Percentiles rank a stretch among this genome's conserved stretches.
These are phyloP conservation scores for Sungouiozyma ichnusensis DNA, from an alignment of 805 yeast genomes.

Conservation along the genomic window DNA sequence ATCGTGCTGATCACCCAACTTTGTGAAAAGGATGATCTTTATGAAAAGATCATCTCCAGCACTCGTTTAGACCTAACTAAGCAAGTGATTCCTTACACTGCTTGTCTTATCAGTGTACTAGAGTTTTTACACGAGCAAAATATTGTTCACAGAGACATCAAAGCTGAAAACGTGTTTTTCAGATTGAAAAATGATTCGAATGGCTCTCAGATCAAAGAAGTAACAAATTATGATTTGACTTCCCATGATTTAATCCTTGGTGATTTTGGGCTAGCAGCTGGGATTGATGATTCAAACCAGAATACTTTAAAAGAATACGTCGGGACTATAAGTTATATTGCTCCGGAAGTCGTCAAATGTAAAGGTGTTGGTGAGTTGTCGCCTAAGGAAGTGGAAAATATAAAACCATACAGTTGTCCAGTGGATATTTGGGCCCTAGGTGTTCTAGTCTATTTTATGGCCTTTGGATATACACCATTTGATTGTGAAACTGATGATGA, in stretches of 20 bases:
- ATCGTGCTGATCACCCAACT: slow-evolving; percentile 53
- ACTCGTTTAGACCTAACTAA: slow-evolving; percentile 35
- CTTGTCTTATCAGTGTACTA: slow-evolving; percentile 43
- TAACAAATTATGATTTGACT: slow-evolving; percentile 27
- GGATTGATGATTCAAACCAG: slow-evolving; percentile 30
- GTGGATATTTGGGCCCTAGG: slow-evolving; percentile 76
- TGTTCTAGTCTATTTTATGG: slow-evolving; percentile 57
- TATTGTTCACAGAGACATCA: slow-evolving; percentile 61
- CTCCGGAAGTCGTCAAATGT: slow-evolving; percentile 53
- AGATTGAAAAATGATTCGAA: slow-evolving; percentile 12
- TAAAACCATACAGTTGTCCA: slow-evolving; percentile 39
- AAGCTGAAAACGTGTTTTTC: slow-evolving; percentile 61
- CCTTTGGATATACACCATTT: slow-evolving; percentile 68
- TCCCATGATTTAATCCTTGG: slow-evolving; percentile 29
- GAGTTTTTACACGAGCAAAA: slow-evolving; percentile 47
- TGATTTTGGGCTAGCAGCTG: slow-evolving; percentile 52
- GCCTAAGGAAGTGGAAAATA: slow-evolving; percentile 7
- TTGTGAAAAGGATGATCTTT: slow-evolving; percentile 60
- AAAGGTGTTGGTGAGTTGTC: slow-evolving; percentile 21
- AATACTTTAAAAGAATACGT: slow-evolving; percentile 36
- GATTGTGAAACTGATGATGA: slow-evolving; percentile 64
- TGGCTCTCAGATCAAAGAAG: not conserved
- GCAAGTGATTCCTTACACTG: slow-evolving; percentile 41
- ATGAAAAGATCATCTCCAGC: slow-evolving; percentile 42
- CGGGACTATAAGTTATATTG: slow-evolving; percentile 68